These are phyloP conservation scores for Metarhizium humberi DNA, from an alignment of 2,329 filamentous ascomycete genomes.

Conservation along the genomic window DNA sequence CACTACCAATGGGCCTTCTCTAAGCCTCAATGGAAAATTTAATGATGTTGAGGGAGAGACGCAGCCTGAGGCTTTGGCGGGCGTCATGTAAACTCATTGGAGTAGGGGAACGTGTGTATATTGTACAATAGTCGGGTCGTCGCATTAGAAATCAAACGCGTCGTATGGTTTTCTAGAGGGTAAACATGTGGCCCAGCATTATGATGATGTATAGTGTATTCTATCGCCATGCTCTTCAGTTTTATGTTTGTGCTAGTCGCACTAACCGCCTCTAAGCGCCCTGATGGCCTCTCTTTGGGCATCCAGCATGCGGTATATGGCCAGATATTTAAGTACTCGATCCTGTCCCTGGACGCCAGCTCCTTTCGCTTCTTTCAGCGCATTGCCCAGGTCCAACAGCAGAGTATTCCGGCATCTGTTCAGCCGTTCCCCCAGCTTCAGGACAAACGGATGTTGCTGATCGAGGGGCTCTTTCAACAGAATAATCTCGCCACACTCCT, in stretches of 20 bases:
- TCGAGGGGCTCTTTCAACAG: slow-evolving; percentile 35
- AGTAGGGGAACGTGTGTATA: slow-evolving; percentile 11
- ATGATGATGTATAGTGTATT: slow-evolving; percentile 10
- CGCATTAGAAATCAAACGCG: slow-evolving; percentile 13
- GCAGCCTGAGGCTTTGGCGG: slow-evolving; percentile 40
- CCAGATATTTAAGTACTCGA: slow-evolving; percentile 41
- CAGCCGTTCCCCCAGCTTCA: slow-evolving; percentile 43
- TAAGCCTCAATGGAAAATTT: slow-evolving; percentile 78
- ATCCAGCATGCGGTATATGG: slow-evolving; percentile 42
- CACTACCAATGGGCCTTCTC: slow-evolving; percentile 77
- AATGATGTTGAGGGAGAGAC: slow-evolving; percentile 50
- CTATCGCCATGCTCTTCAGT: not conserved
- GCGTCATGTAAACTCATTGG: slow-evolving; percentile 37
- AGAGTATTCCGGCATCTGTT: slow-evolving; percentile 46
- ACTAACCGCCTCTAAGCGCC: slow-evolving; percentile 30
- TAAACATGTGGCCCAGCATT: slow-evolving; percentile 10
- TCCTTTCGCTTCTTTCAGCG: slow-evolving; percentile 34
- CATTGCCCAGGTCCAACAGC: slow-evolving; percentile 44
- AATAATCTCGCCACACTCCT: slow-evolving; percentile 33
- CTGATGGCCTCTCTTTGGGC: slow-evolving; percentile 44
- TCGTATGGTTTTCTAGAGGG: not conserved
- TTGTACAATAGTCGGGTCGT: slow-evolving; percentile 30
- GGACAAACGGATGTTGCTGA: slow-evolving; percentile 37
- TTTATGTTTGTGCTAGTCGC: not conserved
- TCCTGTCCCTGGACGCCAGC: slow-evolving; percentile 32